phyloP scores from a whole-genome alignment of 176 grass and related monocot genomes.

The Carex kokanica region DNA sequence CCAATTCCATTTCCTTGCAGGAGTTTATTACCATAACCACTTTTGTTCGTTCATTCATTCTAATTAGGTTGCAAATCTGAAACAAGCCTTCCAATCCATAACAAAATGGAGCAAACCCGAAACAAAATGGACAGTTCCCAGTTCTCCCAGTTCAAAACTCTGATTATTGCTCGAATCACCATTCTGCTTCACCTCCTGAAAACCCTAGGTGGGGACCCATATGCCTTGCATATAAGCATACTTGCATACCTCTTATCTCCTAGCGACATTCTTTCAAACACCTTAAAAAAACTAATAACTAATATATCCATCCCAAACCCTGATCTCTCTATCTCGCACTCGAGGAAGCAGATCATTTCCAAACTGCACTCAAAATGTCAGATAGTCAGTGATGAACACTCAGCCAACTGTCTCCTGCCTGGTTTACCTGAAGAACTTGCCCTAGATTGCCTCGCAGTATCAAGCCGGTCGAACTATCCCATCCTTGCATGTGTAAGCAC shows the following conservation, averaged over 20 bases:
- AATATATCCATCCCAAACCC: background rate
- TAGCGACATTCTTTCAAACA: background rate
- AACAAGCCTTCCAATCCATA: background rate
- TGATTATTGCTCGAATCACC: conserved; percentile 7
- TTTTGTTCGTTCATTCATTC: background rate
- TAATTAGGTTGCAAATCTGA: background rate
- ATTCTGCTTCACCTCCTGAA: background rate
- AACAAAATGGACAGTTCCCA: background rate
- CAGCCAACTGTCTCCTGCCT: conserved; percentile 66
- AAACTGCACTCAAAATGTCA: conserved; percentile 9
- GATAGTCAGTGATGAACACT: conserved; percentile 30
- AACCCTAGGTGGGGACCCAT: background rate
- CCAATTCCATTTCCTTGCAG: background rate
- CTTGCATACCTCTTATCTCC: background rate
- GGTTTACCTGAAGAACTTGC: conserved; percentile 77
- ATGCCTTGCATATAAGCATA: background rate
- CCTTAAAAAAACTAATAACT: background rate
- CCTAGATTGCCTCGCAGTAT: conserved; percentile 68
- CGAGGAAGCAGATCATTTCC: conserved; percentile 26
- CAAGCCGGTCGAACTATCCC: conserved; percentile 78
- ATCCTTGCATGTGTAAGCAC: conserved; percentile 72
- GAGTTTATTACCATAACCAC: background rate
- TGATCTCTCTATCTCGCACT: background rate
- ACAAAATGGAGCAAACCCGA: background rate
- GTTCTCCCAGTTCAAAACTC: background rate